phyloP scores from a whole-genome alignment of 2,329 filamentous ascomycete species.

The Tolypocladium nubicola region DNA sequence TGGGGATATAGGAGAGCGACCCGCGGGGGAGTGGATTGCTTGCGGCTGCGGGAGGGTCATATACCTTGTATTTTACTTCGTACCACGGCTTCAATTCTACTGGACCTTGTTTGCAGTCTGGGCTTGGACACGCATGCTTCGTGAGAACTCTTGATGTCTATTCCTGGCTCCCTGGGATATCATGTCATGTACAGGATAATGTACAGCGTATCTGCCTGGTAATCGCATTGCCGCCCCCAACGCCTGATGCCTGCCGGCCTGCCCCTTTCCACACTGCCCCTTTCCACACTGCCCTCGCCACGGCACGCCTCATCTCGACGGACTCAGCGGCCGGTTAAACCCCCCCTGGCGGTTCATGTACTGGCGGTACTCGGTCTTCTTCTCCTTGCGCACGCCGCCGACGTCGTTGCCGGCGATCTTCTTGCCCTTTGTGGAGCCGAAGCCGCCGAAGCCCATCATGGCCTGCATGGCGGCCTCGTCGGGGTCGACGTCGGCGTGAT shows the following conservation, averaged over 20 bases:
- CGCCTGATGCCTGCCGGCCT: not conserved
- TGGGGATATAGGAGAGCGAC: not conserved
- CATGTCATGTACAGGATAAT: not conserved
- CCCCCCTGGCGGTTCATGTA: slow-evolving; percentile 86
- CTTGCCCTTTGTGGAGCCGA: slow-evolving; percentile 77
- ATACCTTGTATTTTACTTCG: not conserved
- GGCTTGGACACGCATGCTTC: not conserved
- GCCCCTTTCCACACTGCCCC: too few species aligned
- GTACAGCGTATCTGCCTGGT: not conserved
- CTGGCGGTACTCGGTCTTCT: slow-evolving; percentile 90
- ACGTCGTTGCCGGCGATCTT: slow-evolving; percentile 83
- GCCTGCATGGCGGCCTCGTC: slow-evolving; percentile 65
- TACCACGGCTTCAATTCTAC: not conserved
- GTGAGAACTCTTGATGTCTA: not conserved
- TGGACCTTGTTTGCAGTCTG: not conserved
- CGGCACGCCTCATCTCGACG: slow-evolving; percentile 24
- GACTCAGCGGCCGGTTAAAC: slow-evolving; percentile 70
- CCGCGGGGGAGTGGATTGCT: not conserved
- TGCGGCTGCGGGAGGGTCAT: not conserved
- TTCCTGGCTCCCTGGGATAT: not conserved
- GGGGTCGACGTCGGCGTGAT: slow-evolving; percentile 45
- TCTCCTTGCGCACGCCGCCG: slow-evolving; percentile 77
- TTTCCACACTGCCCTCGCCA: not conserved
- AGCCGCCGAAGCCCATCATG: slow-evolving; percentile 84
- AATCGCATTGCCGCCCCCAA: not conserved